Evolutionary conservation across 306 rosid genomes (phyloP).

Genomic region (Cicer arietinum): DNA sequence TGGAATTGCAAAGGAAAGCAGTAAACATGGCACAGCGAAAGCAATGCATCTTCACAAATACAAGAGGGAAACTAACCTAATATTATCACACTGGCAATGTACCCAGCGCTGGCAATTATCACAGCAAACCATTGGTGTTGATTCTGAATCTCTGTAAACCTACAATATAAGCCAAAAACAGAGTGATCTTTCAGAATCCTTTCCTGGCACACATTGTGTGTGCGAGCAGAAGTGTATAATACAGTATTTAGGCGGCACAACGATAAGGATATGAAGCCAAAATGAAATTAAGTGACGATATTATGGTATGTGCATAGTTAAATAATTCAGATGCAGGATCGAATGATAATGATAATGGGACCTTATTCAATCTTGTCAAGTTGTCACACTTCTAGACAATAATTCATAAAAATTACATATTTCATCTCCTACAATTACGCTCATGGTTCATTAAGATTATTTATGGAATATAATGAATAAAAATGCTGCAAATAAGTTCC

Average conservation of each 20-base stretch:
- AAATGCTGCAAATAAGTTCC: conserved; percentile 22
- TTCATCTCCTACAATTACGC: conserved; percentile 32
- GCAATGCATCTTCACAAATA: conserved; percentile 24
- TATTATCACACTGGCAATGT: conserved; percentile 96
- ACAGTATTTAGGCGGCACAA: conserved; percentile 4
- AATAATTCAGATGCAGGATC: conserved; percentile 16
- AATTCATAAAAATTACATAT: conserved; percentile 10
- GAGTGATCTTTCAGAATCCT: conserved; percentile 35
- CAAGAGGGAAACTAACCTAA: conserved; percentile 63
- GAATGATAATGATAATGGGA: conserved; percentile 12
- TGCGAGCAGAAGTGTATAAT: background rate
- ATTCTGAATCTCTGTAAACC: conserved; percentile 99
- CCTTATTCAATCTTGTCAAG: conserved; percentile 16
- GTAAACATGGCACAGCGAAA: conserved; percentile 1
- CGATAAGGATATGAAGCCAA: conserved; percentile 4
- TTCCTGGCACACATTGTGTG: background rate
- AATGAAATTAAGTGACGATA: conserved; percentile 5
- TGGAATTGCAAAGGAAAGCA: conserved; percentile 19
- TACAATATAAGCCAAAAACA: conserved; percentile 50
- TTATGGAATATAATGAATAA: conserved; percentile 15
- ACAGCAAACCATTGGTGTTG: conserved; percentile 99
- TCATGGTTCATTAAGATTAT: conserved; percentile 2
- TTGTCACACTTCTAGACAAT: background rate
- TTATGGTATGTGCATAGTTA: background rate
- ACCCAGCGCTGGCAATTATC: conserved; percentile 99